Conservation (phyloP, 1,284 basidiomycete species). For the Golubevia pallescens region DNA sequence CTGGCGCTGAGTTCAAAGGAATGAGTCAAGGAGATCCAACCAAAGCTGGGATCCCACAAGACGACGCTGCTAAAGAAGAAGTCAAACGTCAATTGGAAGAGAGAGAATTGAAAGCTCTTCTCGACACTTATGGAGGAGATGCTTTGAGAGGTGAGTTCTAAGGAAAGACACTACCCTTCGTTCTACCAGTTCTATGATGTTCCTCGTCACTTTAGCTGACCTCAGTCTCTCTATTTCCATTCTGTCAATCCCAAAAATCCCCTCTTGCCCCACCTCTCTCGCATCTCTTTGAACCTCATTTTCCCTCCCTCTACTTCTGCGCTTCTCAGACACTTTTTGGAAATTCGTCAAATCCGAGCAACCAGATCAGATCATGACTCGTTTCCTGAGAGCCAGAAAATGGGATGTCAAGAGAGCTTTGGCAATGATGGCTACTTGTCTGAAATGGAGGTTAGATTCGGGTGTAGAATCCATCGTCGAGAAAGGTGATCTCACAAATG, state of each 20-base stretch:
- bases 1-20: too few species aligned
- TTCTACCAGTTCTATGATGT: background rate
- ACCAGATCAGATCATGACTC: background rate
- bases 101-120: constrained; percentile 44
- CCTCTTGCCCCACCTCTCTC: background rate
- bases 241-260: too few species aligned
- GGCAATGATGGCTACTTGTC: background rate
- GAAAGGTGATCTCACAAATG: constrained; percentile 10
- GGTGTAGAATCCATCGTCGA: constrained; percentile 24
- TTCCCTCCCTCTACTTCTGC: too few species aligned
- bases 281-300: background rate
- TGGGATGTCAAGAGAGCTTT: background rate
- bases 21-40: constrained; percentile 8
- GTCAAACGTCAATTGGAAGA: constrained; percentile 50
- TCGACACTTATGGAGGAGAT: constrained; percentile 44
- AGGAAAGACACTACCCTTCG: background rate
- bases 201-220: background rate
- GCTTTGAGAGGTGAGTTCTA: constrained; percentile 45
- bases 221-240: too few species aligned
- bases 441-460: constrained; percentile 4
- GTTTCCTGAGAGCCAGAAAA: background rate
- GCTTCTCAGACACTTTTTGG: background rate
- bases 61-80: constrained; percentile 53
- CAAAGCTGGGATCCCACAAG: constrained; percentile 42
- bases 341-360: background rate